Percentiles rank a stretch among this genome's conserved stretches.
phyloP scores from a whole-genome alignment of 768 basidiomycete species.

The Psilocybe cyanescens region DNA sequence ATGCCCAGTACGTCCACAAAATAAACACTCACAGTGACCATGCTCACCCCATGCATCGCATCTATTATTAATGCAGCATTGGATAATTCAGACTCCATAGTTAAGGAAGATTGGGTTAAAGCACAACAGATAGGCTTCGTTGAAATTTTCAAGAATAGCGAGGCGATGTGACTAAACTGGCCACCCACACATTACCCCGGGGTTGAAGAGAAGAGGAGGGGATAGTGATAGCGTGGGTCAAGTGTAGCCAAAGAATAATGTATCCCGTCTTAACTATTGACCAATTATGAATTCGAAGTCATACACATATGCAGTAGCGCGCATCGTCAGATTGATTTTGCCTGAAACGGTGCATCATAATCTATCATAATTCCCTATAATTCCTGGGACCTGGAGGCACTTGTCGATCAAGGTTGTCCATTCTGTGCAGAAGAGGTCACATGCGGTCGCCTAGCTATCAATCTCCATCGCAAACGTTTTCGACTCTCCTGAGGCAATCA shows the following conservation, averaged over 20 bases:
- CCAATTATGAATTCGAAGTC: not conserved
- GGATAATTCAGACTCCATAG: not conserved
- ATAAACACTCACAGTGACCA: slow-evolving; percentile 10
- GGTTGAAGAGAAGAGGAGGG: not conserved
- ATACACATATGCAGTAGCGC: not conserved
- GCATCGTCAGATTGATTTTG: not conserved
- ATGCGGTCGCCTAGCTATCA: no score
- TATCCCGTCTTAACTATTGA: not conserved
- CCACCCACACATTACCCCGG: not conserved
- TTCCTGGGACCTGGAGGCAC: not conserved
- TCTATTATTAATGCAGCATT: slow-evolving; percentile 1
- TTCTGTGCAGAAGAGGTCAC: not conserved
- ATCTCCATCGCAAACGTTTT: no score
- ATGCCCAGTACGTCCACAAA: not conserved
- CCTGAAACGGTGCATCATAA: not conserved
- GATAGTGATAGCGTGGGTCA: not conserved
- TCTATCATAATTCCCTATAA: not conserved
- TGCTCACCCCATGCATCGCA: slow-evolving; percentile 10
- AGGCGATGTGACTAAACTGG: not conserved
- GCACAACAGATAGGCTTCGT: not conserved
- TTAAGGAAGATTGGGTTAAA: not conserved
- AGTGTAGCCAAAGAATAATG: no score
- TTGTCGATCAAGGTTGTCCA: not conserved
- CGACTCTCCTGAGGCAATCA: no score
- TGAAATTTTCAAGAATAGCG: not conserved